Base-by-base conservation (phyloP, 345 rosid genomes). In the Iberis pinnata region DNA sequence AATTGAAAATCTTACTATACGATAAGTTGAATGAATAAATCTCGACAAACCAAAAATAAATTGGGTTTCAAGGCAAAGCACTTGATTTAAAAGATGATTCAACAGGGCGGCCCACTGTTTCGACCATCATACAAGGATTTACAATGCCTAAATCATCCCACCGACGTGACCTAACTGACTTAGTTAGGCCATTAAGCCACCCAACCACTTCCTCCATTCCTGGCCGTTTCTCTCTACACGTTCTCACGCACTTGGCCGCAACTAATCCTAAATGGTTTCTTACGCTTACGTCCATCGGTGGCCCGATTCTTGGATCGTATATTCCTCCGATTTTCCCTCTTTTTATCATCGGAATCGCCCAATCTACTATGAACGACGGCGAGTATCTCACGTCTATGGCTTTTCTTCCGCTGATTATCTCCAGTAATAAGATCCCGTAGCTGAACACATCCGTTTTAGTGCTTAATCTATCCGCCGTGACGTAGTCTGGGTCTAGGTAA, bases 41-140 rank as follows among this genome's bases (percentile, higher is more conserved):
- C n/a, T n/a, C n/a, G n/a, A n/a, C n/a, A n/a, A 10, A 32, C 37
- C n/a, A 10, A 32, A 32, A 32, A 32, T n/a, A n/a, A n/a, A n/a
- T n/a, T n/a, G n/a, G n/a, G n/a, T n/a, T n/a, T 9, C 3, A 32
- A 32, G 8, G 8, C 33, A 29, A 6, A 29, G 8, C 8, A 29
- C n/a, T n/a, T n/a, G n/a, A 29, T 5, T 7, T 2, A 29, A 51
- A 38, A 20, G 29, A 27, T 66, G 49, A 54, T 45, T 80, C 85
- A 7, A 85, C 83, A 1, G 96, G 97, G 15, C 70, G 76, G 31
- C 90, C 97, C 68, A 81, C 53, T 0, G 94, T 83, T 72, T 92
- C 99, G 25, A 92, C 88, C 99, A 88, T 83, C 90, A 81, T 57
- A 70, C 99, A 92, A 12, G 99, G 97, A 75, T 92, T 92, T 62